A percentile compares a stretch with the other conserved stretches of the same genome.
Conservation (phyloP, 1,139 yeast species). For the Yamadazyma triangularis region DNA sequence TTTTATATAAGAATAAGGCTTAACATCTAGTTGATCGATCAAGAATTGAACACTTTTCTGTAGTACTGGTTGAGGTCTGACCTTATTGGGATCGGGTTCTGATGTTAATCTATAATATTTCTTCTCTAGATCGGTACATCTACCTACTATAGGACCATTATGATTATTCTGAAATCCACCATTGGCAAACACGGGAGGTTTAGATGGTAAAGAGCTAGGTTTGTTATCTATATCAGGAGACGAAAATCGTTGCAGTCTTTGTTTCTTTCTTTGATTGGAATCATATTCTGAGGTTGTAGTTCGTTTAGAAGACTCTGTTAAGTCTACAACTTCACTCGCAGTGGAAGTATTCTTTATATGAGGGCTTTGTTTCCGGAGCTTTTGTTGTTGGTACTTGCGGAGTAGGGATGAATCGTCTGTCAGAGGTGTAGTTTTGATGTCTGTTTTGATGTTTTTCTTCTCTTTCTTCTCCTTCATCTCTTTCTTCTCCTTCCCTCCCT, state of each 20-base stretch:
- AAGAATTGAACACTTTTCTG: slow-evolving; percentile 55
- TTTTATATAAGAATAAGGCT: slow-evolving; percentile 69
- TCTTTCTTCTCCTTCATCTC: too few species aligned
- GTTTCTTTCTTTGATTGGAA: slow-evolving; percentile 38
- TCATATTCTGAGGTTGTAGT: slow-evolving; percentile 15
- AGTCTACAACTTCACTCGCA: not conserved
- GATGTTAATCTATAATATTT: slow-evolving; percentile 80
- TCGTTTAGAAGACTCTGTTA: slow-evolving; percentile 1
- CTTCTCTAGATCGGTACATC: slow-evolving; percentile 64
- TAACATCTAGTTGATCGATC: slow-evolving; percentile 39
- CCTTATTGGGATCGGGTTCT: slow-evolving; percentile 82
- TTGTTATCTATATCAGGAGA: slow-evolving; percentile 18
- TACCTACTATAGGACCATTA: slow-evolving; percentile 42
- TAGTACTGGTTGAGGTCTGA: slow-evolving; percentile 67
- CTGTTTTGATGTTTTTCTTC: too few species aligned
- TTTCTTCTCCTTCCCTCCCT: slow-evolving; percentile 3
- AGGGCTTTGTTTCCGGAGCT: too few species aligned
- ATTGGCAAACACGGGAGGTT: too few species aligned
- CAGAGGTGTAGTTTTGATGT: too few species aligned
- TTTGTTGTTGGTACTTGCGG: too few species aligned
- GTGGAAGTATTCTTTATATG: not conserved
- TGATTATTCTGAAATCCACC: slow-evolving; percentile 3
- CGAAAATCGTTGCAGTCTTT: slow-evolving; percentile 49
- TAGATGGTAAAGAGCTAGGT: slow-evolving; percentile 5
- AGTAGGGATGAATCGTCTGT: too few species aligned